Evolutionary conservation across 2,329 filamentous ascomycete species (phyloP).

Genomic region (Boeremia exigua): DNA sequence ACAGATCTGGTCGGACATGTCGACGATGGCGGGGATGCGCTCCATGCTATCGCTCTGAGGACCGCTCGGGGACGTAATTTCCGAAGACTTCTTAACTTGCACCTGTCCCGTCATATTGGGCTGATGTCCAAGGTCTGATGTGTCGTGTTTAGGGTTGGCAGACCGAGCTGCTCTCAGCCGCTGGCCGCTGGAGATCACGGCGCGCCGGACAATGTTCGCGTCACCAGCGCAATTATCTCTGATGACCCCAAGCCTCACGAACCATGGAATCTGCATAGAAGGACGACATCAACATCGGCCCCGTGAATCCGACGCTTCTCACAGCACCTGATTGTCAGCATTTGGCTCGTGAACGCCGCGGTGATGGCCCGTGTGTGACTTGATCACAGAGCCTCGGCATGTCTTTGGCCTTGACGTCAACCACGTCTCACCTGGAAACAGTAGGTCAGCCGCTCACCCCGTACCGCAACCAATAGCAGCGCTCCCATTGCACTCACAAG

Average conservation of each 20-base stretch:
- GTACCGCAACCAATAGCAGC: slow-evolving; percentile 35
- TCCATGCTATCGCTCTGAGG: slow-evolving; percentile 59
- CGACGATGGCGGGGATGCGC: slow-evolving; percentile 64
- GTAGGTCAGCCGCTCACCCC: slow-evolving; percentile 28
- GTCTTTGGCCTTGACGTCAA: slow-evolving; percentile 36
- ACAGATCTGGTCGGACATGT: slow-evolving; percentile 70
- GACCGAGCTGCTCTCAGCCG: neutral
- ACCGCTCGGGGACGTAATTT: slow-evolving; percentile 46
- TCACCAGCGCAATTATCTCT: neutral
- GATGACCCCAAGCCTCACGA: neutral
- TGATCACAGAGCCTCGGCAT: slow-evolving; percentile 36
- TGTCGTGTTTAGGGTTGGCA: neutral
- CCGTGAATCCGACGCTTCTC: slow-evolving; percentile 3
- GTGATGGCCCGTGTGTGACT: slow-evolving; percentile 7
- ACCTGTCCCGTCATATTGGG: slow-evolving; percentile 35
- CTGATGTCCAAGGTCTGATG: neutral
- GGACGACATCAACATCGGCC: neutral
- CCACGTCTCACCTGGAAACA: slow-evolving; percentile 26
- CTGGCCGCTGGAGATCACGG: neutral
- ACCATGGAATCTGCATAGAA: neutral
- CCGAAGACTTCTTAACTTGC: slow-evolving; percentile 36
- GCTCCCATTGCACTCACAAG: slow-evolving; percentile 36
- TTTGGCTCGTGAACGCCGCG: slow-evolving; percentile 17
- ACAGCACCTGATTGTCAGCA: slow-evolving; percentile 11
- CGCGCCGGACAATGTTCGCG: neutral